Conservation (phyloP, 1,284 basidiomycete species). For the Ustilago trichophora region DNA sequence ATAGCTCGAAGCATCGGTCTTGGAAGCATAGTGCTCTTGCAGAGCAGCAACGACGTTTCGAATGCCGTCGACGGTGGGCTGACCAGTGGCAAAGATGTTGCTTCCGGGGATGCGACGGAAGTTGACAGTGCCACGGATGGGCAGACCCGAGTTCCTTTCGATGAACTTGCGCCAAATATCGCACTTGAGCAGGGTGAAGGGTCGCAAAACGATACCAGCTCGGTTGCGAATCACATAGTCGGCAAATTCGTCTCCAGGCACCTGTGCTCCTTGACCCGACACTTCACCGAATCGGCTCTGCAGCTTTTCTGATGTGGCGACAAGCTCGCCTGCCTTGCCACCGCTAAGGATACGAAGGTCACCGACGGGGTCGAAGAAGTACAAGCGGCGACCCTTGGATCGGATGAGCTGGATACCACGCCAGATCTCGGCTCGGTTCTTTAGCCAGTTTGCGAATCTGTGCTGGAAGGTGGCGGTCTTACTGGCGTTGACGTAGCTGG, state of each 20-base stretch:
- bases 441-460: conserved; percentile 85
- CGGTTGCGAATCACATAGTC: conserved; percentile 64
- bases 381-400: conserved; percentile 57
- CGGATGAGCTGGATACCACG: conserved; percentile 68
- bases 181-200: conserved; percentile 62
- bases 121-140: conserved; percentile 87
- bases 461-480: conserved; percentile 74
- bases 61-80: conserved; percentile 91
- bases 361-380: conserved; percentile 65
- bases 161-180: conserved; percentile 65
- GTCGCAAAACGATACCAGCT: conserved; percentile 63
- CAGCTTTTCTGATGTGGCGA: conserved; percentile 42
- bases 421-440: conserved; percentile 90
- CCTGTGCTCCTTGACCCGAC: conserved; percentile 45
- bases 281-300: conserved; percentile 46
- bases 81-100: conserved; percentile 76
- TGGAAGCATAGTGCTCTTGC: conserved; percentile 44
- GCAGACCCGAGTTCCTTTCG: conserved; percentile 42
- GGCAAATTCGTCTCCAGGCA: conserved; percentile 65
- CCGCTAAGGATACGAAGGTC: conserved; percentile 57
- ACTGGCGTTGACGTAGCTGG: conserved; percentile 82
- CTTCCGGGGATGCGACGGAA: conserved; percentile 85
- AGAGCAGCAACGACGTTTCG: conserved; percentile 76
- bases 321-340: conserved; percentile 48
- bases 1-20: conserved; percentile 14